These are phyloP conservation scores for Mortierella sp. DNA, from an alignment of 371 early-diverging fungal species.

Conservation along the genomic window DNA sequence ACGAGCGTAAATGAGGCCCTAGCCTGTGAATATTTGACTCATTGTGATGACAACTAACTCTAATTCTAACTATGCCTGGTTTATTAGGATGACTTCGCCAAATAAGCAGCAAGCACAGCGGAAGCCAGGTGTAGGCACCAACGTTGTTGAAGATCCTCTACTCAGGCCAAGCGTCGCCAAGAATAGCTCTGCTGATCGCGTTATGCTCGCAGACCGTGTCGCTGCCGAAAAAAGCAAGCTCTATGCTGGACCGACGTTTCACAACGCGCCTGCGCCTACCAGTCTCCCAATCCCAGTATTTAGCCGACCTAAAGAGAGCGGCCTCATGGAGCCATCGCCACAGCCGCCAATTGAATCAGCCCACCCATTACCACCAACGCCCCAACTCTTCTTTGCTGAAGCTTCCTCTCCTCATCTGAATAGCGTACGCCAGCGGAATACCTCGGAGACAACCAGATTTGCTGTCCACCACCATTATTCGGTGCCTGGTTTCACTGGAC, in stretches of 20 bases:
- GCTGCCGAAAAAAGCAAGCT: constrained; percentile 39
- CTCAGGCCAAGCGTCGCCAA: constrained; percentile 28
- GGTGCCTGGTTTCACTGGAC: constrained; percentile 14
- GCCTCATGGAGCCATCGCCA: background rate
- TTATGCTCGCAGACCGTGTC: constrained; percentile 20
- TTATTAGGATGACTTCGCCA: constrained; percentile 3
- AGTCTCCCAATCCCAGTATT: constrained; percentile 80
- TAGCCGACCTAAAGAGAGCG: constrained; percentile 23
- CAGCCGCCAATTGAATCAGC: constrained; percentile 8
- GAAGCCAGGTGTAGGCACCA: background rate
- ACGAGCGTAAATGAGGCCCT: background rate
- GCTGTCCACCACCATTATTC: constrained; percentile 15
- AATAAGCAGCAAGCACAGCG: constrained; percentile 11
- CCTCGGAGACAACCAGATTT: constrained; percentile 20
- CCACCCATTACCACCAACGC: constrained; percentile 2
- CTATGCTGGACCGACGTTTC: constrained; percentile 84
- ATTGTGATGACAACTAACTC: background rate
- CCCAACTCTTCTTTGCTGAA: constrained; percentile 22
- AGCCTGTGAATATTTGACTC: background rate
- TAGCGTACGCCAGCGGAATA: constrained; percentile 26
- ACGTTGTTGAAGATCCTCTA: constrained; percentile 9
- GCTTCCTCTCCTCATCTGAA: constrained; percentile 31
- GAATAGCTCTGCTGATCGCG: constrained; percentile 29
- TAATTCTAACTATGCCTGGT: background rate
- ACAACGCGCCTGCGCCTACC: constrained; percentile 81